Evolutionary conservation across 2,329 filamentous ascomycete genomes (phyloP), one percentile per base, ranked within the genome.

Genomic region (Venturia pyrina): DNA sequence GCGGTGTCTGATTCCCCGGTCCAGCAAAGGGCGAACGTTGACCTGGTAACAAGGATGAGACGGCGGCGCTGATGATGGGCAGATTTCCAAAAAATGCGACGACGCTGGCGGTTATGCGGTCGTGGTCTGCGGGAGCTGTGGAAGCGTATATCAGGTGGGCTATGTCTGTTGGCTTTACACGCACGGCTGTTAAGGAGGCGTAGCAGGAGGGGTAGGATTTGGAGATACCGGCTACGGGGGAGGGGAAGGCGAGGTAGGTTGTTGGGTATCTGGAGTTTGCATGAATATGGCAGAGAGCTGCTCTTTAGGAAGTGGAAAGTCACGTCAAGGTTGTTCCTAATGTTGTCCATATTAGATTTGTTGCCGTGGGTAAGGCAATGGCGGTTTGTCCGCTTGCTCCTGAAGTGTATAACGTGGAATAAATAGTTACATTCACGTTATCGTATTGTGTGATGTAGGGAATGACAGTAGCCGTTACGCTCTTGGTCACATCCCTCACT

Each of bases 191-290:
- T 34, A 50, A 24, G n/a, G 11, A 19, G 10, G 64, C 64, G 44
- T 50, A 63, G 62, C 62, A 63, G 37, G n/a, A 46, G n/a, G 34
- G 10, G 17, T 28, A 1, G 19, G 13, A 34, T n/a, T 57, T 56
- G 56, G 24, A 64, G 11, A 43, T 43, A n/a, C 64, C 64, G 19
- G 64, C 64, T 34, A 57, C 34, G 13, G 50, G 37, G 32, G 37
- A 53, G 17, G 43, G 34, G 21, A 61, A 62, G 13, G 64, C 64
- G 19, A 61, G 21, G 40, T 65, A 65, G 10, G 56, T 65, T n/a
- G 64, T 65, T n/a, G 64, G 64, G 43, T 65, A 65, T 37, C 50
- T 56, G 24, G 11, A 50, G 15, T 43, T 15, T 21, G n/a, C n/a
- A 50, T 50, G 2, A 50, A 8, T 50, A 21, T 50, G 7, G 11